Percentiles rank a stretch among this genome's conserved stretches.
Evolutionary conservation across 768 basidiomycete species (phyloP).

Genomic region (Cantharellus cinnabarinus): DNA sequence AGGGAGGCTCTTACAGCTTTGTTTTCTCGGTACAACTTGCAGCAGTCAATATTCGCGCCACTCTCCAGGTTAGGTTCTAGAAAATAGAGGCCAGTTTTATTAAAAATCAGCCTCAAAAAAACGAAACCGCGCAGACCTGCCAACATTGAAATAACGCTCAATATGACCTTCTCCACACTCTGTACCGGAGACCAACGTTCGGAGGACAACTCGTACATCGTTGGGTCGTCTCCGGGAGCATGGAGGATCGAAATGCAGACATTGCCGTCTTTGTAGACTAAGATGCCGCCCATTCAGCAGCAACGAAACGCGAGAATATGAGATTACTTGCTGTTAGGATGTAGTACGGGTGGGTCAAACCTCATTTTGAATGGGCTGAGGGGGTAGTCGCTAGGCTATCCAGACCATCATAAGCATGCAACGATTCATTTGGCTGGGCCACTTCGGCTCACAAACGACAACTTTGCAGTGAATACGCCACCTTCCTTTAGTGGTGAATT

Average conservation of each 20-base stretch:
- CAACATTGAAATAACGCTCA: constrained; percentile 93
- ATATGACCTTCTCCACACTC: constrained; percentile 88
- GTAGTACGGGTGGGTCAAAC: constrained; percentile 91
- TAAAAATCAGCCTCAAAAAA: background rate
- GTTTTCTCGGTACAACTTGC: constrained; percentile 89
- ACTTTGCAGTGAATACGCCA: constrained; percentile 77
- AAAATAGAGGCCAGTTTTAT: background rate
- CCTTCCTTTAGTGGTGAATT: constrained; percentile 42
- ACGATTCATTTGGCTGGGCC: background rate
- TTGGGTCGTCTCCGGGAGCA: constrained; percentile 73
- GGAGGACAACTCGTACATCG: constrained; percentile 84
- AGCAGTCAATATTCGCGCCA: constrained; percentile 92
- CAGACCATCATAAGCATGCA: background rate
- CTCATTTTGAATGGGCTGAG: constrained; percentile 99
- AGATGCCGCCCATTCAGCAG: background rate
- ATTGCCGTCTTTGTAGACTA: constrained; percentile 89
- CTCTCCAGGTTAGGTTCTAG: constrained; percentile 92
- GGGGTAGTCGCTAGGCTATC: constrained; percentile 79
- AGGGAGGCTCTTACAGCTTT: constrained; percentile 22
- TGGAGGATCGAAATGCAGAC: constrained; percentile 98
- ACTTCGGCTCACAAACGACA: constrained; percentile 55
- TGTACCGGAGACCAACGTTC: constrained; percentile 99
- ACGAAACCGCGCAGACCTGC: constrained; percentile 37
- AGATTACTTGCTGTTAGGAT: constrained; percentile 70
- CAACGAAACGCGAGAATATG: background rate